phyloP scores from a whole-genome alignment of 495 filamentous ascomycete species.

The Neurospora sp. region DNA sequence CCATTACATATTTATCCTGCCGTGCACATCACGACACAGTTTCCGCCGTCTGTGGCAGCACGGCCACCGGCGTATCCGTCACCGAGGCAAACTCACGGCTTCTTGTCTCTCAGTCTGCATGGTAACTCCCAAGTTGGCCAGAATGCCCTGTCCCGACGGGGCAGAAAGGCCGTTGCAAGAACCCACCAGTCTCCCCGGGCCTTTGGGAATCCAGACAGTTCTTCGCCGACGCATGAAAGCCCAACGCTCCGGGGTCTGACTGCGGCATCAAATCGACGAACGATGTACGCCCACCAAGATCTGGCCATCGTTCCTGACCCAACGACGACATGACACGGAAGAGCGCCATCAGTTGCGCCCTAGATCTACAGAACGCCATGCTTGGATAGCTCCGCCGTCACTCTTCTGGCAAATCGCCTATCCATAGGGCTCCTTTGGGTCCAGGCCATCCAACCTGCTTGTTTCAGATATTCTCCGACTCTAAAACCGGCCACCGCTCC shows the following conservation, averaged over 20 bases:
- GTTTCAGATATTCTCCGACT: neutral
- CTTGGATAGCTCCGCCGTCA: neutral
- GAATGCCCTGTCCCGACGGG: neutral
- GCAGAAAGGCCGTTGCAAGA: neutral
- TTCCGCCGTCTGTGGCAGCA: neutral
- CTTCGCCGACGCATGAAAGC: constrained; percentile 6
- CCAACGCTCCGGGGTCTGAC: neutral
- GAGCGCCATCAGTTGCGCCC: neutral
- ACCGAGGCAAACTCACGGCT: neutral
- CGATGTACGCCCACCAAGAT: neutral
- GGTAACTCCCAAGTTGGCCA: neutral
- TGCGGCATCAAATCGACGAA: neutral
- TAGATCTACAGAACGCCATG: neutral
- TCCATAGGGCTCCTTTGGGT: neutral
- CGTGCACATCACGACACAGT: neutral
- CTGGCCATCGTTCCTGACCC: neutral
- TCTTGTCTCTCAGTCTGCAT: neutral
- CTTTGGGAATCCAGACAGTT: neutral
- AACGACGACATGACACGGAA: neutral
- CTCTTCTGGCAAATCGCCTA: neutral
- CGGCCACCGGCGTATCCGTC: neutral
- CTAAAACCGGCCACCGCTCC: neutral
- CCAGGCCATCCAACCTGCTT: neutral
- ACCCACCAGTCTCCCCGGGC: neutral
- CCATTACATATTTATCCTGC: neutral